Conservation (phyloP, 179 eudicot species). For the Corrigiola litoralis region DNA sequence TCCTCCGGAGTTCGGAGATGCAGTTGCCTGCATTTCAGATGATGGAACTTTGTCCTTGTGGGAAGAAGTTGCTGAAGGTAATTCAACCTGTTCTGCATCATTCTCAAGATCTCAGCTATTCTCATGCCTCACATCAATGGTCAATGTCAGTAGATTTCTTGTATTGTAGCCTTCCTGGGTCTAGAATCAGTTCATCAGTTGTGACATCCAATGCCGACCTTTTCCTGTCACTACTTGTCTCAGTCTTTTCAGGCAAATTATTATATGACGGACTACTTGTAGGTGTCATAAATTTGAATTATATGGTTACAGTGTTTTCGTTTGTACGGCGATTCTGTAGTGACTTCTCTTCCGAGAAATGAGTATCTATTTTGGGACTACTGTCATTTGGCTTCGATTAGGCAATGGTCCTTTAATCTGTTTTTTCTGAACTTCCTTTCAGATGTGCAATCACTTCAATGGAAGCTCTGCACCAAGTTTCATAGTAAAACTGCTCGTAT, state of each 20-base stretch:
- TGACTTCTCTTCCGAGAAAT: too few relatives aligned
- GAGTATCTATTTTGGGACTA: too few relatives aligned
- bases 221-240: background rate
- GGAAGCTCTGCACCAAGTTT: constrained; percentile 78
- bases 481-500: constrained; percentile 43
- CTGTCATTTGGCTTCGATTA: background rate
- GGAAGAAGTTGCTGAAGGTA: constrained; percentile 88
- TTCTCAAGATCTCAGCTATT: background rate
- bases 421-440: constrained; percentile 1
- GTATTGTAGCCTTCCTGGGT: background rate
- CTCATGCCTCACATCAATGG: background rate
- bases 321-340: too few relatives aligned
- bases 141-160: background rate
- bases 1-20: constrained; percentile 94
- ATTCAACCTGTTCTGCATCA: background rate
- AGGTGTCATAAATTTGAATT: background rate
- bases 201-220: background rate
- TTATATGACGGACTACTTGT: background rate
- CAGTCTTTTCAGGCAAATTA: background rate
- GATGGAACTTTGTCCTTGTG: constrained; percentile 82
- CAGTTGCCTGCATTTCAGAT: constrained; percentile 64
- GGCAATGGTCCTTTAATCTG: background rate
- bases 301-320: background rate
- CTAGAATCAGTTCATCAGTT: background rate
- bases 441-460: constrained; percentile 52